phyloP scores from a whole-genome alignment of 805 yeast genomes.

The Komagataella pseudopastoris region DNA sequence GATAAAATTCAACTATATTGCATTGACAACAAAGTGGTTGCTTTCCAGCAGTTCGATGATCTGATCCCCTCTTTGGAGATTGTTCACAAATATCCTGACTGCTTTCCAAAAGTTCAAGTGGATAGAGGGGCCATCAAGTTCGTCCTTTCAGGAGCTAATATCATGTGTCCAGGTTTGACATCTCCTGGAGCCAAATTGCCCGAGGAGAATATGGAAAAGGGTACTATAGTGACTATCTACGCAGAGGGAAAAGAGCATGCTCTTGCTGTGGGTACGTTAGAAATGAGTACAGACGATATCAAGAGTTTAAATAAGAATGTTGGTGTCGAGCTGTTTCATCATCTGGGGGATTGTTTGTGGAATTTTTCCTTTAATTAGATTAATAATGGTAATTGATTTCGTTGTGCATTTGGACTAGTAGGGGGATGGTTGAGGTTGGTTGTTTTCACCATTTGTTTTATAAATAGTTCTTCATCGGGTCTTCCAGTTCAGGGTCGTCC shows the following conservation, averaged over 20 bases:
- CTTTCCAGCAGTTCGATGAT: slow-evolving; percentile 72
- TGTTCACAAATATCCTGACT: slow-evolving; percentile 71
- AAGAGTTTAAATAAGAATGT: slow-evolving; percentile 73
- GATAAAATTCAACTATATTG: slow-evolving; percentile 74
- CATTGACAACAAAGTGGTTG: slow-evolving; percentile 58
- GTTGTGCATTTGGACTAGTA: not conserved
- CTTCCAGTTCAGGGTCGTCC: slow-evolving; percentile 19
- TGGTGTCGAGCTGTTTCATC: slow-evolving; percentile 75
- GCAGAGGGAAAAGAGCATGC: slow-evolving; percentile 93
- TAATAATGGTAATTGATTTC: not conserved
- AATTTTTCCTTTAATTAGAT: slow-evolving; percentile 17
- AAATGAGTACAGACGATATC: slow-evolving; percentile 85
- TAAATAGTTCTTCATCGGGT: slow-evolving; percentile 21
- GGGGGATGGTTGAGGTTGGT: not conserved
- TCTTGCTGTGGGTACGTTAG: slow-evolving; percentile 76
- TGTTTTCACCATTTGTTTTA: slow-evolving; percentile 4
- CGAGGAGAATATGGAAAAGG: slow-evolving; percentile 53
- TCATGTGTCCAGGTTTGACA: slow-evolving; percentile 93
- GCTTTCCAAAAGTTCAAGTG: slow-evolving; percentile 79
- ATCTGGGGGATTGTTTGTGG: slow-evolving; percentile 88
- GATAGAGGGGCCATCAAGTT: slow-evolving; percentile 96
- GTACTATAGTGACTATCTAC: slow-evolving; percentile 62
- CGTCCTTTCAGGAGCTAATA: slow-evolving; percentile 89
- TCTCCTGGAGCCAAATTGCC: slow-evolving; percentile 78
- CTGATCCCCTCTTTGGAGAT: slow-evolving; percentile 62